These are phyloP conservation scores for Trichoderma aggressivum DNA, from an alignment of 2,329 filamentous ascomycete genomes.

Conservation along the genomic window DNA sequence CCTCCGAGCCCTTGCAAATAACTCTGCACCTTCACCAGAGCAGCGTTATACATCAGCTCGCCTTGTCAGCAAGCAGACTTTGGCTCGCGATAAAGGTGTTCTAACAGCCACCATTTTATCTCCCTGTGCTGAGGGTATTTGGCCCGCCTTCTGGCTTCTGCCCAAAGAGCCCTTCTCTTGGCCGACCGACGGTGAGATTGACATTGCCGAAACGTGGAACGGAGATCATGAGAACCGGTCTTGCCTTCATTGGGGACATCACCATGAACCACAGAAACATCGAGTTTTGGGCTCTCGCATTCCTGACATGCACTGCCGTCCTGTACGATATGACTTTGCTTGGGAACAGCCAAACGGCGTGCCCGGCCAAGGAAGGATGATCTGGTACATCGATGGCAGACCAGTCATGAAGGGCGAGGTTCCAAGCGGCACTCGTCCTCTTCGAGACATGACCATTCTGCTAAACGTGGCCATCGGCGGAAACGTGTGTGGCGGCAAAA, in stretches of 20 bases:
- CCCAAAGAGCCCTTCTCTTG: conserved; percentile 56
- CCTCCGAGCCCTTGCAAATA: conserved; percentile 47
- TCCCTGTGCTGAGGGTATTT: conserved; percentile 54
- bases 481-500: conserved; percentile 52
- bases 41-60: conserved; percentile 53
- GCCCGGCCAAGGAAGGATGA: conserved; percentile 44
- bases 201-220: conserved; percentile 62
- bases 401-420: conserved; percentile 56
- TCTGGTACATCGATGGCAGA: conserved; percentile 58
- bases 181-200: conserved; percentile 58
- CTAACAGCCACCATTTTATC: conserved; percentile 49
- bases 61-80: conserved; percentile 50
- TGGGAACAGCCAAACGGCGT: conserved; percentile 49
- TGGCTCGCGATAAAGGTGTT: conserved; percentile 49
- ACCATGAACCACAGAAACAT: conserved; percentile 55
- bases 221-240: conserved; percentile 52
- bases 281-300: conserved; percentile 51
- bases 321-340: conserved; percentile 53
- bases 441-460: conserved; percentile 55
- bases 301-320: conserved; percentile 44
- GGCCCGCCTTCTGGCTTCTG: conserved; percentile 61
- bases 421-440: conserved; percentile 49
- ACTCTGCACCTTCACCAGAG: conserved; percentile 32
- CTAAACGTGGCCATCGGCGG: conserved; percentile 63
- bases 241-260: conserved; percentile 58